A percentile compares a stretch with the other conserved stretches of the same genome.
phyloP scores from a whole-genome alignment of 2,329 filamentous ascomycete species.

The Colletotrichum limetticola region DNA sequence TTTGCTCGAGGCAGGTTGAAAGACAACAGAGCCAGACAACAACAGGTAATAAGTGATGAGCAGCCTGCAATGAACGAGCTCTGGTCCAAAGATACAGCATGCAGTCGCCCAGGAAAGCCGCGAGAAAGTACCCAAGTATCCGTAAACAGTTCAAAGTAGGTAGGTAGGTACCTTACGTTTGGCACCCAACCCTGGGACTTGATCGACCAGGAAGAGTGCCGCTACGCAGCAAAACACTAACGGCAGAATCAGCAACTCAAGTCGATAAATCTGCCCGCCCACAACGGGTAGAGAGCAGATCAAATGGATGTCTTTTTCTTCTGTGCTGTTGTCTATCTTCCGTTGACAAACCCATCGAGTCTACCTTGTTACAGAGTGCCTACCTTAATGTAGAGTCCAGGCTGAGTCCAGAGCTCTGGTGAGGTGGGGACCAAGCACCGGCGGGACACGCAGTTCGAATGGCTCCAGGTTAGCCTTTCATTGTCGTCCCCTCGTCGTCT shows the following conservation, averaged over 20 bases:
- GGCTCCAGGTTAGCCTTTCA: conserved; percentile 32
- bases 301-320: neutral
- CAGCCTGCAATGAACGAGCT: neutral
- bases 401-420: neutral
- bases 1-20: neutral
- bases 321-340: neutral
- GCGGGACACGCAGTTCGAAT: conserved; percentile 9
- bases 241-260: neutral
- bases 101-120: too few relatives aligned
- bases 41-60: neutral
- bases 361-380: neutral
- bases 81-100: too few relatives aligned
- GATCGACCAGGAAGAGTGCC: neutral
- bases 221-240: neutral
- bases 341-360: too few relatives aligned
- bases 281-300: neutral
- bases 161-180: neutral
- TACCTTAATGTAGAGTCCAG: neutral
- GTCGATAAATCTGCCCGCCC: neutral
- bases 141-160: too few relatives aligned
- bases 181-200: neutral
- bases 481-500: conserved; percentile 25
- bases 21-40: neutral
- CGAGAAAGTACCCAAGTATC: too few relatives aligned
- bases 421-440: neutral